Base-by-base conservation (phyloP, 2,329 filamentous ascomycete genomes). In the Penicillium sp. region DNA sequence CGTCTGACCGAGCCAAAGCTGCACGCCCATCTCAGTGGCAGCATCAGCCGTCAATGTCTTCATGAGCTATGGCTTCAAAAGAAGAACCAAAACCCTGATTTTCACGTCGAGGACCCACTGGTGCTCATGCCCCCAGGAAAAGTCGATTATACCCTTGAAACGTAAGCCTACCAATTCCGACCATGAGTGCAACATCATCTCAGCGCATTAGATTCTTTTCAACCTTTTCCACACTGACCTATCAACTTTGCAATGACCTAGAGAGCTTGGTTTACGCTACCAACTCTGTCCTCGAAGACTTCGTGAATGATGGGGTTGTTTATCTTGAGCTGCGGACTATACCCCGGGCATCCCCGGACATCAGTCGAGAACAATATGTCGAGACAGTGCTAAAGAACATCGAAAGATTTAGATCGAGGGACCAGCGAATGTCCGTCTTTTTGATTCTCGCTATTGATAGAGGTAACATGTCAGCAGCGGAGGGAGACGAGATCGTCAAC, bases 321-420 rank as follows among this genome's bases (percentile, higher is more conserved):
- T 93, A 94, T 67, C 80, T 92, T 11, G 91, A 95, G 70, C 82
- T 94, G 22, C 85, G 91, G 42, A 93, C 90, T 0, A 94, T 90
- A 1, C 91, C 91, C 1, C 84, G 91, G 49, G 79, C 81, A 2
- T 83, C 87, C 32, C 77, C 81, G 3, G 68, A 73, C 13, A 75
- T 90, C 38, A 83, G 85, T 22, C 85, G 86, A 58, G 80, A 81
- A 4, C 76, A 78, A 50, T 93, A 94, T 71, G 79, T 93, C 31
- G 63, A 76, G 32, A 82, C 83, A 5, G 80, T 94, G n/a, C 79
- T 92, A 8, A 71, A 76, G n/a, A 79, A 83, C n/a, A 86, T 93
- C 29, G 68, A 75, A 2, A 65, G 70, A 2, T 86, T 84, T 63
- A 79, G 81, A 53, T 65, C 61, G 38, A 43, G 31, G 38, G 58